Conservation (phyloP, 345 rosid species). For the Populus davidiana region DNA sequence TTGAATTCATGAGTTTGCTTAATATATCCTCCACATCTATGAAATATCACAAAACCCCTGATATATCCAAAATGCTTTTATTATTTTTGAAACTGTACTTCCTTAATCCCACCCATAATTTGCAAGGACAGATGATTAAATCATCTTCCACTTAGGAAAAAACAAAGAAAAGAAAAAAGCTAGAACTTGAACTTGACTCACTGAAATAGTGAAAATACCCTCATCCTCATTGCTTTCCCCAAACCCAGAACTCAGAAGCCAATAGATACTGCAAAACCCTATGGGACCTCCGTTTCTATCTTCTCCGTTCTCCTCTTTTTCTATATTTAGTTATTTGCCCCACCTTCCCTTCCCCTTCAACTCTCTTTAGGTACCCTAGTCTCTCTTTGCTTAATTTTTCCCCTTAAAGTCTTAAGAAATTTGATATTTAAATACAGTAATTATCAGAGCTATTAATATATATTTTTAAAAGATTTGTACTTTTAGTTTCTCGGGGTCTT, state of each 20-base stretch:
- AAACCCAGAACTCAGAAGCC: too few species aligned
- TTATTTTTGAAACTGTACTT: too few species aligned
- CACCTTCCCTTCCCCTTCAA: conserved; percentile 31
- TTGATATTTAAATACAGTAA: neutral
- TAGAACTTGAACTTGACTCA: too few species aligned
- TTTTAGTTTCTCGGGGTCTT: conserved; percentile 3
- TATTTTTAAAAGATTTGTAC: neutral
- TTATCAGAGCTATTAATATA: too few species aligned
- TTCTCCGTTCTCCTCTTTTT: conserved; percentile 23
- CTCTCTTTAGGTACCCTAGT: conserved; percentile 40
- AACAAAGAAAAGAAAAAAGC: too few species aligned
- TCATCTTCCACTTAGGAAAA: neutral
- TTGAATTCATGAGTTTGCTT: too few species aligned
- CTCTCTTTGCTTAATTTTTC: neutral
- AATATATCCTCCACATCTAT: too few species aligned
- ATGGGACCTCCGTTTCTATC: conserved; percentile 5
- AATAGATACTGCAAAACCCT: conserved; percentile 33
- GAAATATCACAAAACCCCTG: too few species aligned
- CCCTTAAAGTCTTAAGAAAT: neutral
- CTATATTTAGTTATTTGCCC: conserved; percentile 15
- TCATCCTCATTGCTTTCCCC: neutral
- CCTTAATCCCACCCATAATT: too few species aligned
- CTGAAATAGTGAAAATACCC: conserved; percentile 32
- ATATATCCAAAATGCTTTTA: too few species aligned
- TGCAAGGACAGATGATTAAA: neutral